These are phyloP conservation scores for Gigaspora rosea DNA, from an alignment of 192 early-diverging fungal species.

Conservation along the genomic window DNA sequence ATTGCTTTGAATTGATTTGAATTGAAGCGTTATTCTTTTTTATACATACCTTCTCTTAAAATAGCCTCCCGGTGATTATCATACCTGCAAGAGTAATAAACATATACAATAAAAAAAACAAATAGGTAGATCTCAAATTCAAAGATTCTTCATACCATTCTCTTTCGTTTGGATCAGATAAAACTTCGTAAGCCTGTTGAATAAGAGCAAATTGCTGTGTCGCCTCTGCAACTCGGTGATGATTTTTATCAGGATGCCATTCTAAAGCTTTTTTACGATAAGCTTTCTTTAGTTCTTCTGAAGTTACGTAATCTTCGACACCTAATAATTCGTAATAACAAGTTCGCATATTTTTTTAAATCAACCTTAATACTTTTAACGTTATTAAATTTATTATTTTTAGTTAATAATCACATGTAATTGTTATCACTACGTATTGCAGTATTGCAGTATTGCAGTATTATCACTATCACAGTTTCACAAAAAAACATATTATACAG, in stretches of 20 bases:
- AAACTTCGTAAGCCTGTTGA: conserved; percentile 90
- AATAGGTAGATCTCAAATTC: too few relatives aligned
- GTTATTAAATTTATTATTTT: too few relatives aligned
- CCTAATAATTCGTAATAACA: conserved; percentile 23
- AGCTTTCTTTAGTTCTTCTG: conserved; percentile 75
- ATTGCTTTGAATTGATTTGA: too few relatives aligned
- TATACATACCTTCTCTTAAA: conserved; percentile 67
- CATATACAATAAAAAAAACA: not conserved
- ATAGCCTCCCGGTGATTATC: conserved; percentile 93
- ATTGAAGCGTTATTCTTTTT: too few relatives aligned
- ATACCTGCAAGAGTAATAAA: conserved; percentile 52
- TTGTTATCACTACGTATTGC: too few relatives aligned
- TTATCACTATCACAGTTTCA: too few relatives aligned
- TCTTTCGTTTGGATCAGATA: conserved; percentile 70
- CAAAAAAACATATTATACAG: too few relatives aligned
- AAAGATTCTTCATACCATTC: not conserved
- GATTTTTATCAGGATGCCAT: conserved; percentile 90
- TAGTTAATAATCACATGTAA: too few relatives aligned
- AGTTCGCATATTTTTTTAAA: conserved; percentile 2
- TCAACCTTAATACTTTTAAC: too few relatives aligned
- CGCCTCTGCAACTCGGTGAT: conserved; percentile 77
- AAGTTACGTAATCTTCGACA: not conserved
- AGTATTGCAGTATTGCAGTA: too few relatives aligned
- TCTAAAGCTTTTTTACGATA: conserved; percentile 73
- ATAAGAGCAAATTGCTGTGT: conserved; percentile 87